Conservation (phyloP, 2,329 filamentous ascomycete species). For the Drechslerella stenobrocha region DNA sequence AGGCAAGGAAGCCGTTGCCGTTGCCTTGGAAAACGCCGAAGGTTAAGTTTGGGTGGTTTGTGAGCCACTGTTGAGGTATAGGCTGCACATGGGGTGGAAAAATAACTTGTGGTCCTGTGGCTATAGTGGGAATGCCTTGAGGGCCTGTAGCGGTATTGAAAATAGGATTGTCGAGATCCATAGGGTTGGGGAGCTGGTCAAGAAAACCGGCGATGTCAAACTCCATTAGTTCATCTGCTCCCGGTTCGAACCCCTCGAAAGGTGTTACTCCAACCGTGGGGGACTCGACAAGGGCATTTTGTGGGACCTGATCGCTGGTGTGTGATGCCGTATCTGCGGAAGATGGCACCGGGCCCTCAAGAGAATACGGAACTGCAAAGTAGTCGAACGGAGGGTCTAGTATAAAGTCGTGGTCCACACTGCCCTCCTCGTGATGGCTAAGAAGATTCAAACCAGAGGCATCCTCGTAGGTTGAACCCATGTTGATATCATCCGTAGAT, state of each 20-base stretch:
- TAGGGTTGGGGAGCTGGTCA: conserved; percentile 24
- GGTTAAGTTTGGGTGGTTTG: conserved; percentile 34
- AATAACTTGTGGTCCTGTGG: conserved; percentile 17
- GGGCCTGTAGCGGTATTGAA: conserved; percentile 25
- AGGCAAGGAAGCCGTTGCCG: conserved; percentile 31
- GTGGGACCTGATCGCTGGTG: neutral
- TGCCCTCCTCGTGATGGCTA: conserved; percentile 4
- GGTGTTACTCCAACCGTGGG: conserved; percentile 12
- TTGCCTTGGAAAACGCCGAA: conserved; percentile 37
- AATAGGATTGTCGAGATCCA: conserved; percentile 40
- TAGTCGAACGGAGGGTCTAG: conserved; percentile 1
- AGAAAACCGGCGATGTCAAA: conserved; percentile 35
- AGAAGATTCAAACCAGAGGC: conserved; percentile 15
- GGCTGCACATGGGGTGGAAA: conserved; percentile 38
- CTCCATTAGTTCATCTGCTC: conserved; percentile 17
- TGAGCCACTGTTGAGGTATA: conserved; percentile 39
- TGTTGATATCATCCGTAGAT: conserved; percentile 11
- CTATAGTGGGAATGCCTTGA: conserved; percentile 22
- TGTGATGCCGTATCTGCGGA: neutral
- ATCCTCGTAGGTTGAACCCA: conserved; percentile 30
- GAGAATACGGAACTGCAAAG: neutral
- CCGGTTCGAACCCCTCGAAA: conserved; percentile 21
- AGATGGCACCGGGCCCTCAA: neutral
- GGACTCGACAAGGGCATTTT: neutral
- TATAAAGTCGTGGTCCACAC: neutral